A percentile compares a stretch with the other conserved stretches of the same genome.
phyloP scores from a whole-genome alignment of 1,284 basidiomycete species.

The Earliella scabrosa region DNA sequence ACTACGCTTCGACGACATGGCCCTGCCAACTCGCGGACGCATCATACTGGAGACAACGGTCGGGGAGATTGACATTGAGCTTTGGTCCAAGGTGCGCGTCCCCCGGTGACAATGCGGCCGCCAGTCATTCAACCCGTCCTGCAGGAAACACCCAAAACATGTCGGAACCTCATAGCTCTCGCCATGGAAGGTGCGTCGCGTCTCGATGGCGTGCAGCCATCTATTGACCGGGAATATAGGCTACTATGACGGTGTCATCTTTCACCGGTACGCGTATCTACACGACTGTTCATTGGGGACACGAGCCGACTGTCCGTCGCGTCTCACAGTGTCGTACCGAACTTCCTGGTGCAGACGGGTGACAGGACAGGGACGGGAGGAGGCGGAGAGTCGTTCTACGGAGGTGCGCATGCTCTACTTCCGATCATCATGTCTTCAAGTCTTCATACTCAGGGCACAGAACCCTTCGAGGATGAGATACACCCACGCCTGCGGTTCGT shows the following conservation, averaged over 20 bases:
- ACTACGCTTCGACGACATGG: conserved; percentile 46
- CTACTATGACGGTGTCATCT: conserved; percentile 95
- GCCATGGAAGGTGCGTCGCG: conserved; percentile 83
- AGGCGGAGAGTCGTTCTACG: conserved; percentile 92
- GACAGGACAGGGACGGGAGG: conserved; percentile 91
- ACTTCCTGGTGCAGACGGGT: conserved; percentile 95
- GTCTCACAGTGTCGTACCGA: conserved; percentile 73
- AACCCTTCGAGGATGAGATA: conserved; percentile 93
- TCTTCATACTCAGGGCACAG: conserved; percentile 38
- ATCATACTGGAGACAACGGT: conserved; percentile 90
- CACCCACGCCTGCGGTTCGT: conserved; percentile 86
- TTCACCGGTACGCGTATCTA: conserved; percentile 76
- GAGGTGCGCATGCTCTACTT: conserved; percentile 55
- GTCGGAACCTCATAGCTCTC: conserved; percentile 90
- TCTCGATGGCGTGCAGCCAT: neutral
- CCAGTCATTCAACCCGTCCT: neutral
- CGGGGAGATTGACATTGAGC: conserved; percentile 92
- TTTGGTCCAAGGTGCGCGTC: conserved; percentile 82
- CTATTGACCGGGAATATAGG: conserved; percentile 49
- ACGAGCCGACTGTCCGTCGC: neutral
- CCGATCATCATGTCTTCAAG: too few species aligned
- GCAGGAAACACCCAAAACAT: conserved; percentile 91
- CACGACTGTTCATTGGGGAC: too few species aligned
- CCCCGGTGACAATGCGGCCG: neutral
- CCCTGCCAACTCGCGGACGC: conserved; percentile 82